Evolutionary conservation across 768 basidiomycete genomes (phyloP), one percentile per base, ranked within the genome.

Genomic region (Gloeostereum incarnatum): DNA sequence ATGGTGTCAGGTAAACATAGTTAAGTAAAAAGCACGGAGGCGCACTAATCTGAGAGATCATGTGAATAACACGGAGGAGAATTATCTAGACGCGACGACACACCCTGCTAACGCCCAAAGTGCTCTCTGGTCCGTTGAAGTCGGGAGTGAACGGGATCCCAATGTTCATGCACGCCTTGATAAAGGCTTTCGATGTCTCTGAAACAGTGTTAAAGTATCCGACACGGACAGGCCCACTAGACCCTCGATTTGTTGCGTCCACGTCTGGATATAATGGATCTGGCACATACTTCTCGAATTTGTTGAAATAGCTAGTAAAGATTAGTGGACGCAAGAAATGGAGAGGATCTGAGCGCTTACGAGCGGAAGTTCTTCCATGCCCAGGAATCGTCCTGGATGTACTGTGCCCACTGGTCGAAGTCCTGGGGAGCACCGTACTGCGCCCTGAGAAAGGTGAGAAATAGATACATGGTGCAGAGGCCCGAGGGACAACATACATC

Each of bases 401-500:
- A 58, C 0, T 52, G 39, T 1, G 73, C 77, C 71, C 78, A 82
- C 51, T 83, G 67, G 46, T 84, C 78, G 46, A 75, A 85, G 50
- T 86, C 82, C 1, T 74, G 71, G 2, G 81, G 77, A 6, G 79
- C 70, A 4, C 81, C 81, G 35, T 74, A 75, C 8, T 84, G 82
- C 37, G 74, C 75, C 70, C 71, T 66, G 25, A 8, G 18, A 40
- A 8, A 34, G 31, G 7, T 35, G 40, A 18, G 29, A 9, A 6
- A 20, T 2, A 29, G 6, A 21, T n/a, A 23, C 5, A 17, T 14
- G 30, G 19, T 14, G 17, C 24, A 11, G 10, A 31, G 9, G 31
- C 22, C 29, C 11, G 16, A 25, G 17, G 22, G 27, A 17, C 22
- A n/a, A 39, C 37, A 9, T 56, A 43, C 67, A 69, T 66, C 46